Evolutionary conservation across 371 early-diverging fungal genomes (phyloP).

Genomic region (Gilbertella persicaria): DNA sequence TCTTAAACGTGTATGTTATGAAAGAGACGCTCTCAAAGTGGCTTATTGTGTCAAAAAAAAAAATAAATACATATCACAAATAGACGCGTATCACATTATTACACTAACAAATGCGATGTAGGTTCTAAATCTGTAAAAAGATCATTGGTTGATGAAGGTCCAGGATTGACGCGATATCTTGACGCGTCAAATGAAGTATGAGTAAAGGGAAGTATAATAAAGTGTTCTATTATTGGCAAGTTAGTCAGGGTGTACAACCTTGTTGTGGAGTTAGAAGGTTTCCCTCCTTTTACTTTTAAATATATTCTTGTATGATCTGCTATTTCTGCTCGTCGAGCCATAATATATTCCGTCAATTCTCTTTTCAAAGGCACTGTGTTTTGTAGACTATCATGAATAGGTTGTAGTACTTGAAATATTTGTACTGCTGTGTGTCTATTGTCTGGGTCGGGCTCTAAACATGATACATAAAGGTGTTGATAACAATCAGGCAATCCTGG

Average conservation of each 20-base stretch:
- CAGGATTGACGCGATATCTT: too few relatives aligned
- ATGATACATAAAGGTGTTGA: slow-evolving; percentile 35
- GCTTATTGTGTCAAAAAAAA: too few relatives aligned
- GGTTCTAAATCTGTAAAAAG: too few relatives aligned
- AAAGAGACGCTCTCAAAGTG: too few relatives aligned
- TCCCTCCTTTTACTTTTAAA: slow-evolving; percentile 36
- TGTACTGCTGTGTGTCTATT: slow-evolving; percentile 42
- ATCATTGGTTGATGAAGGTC: too few relatives aligned
- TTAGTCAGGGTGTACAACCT: slow-evolving; percentile 48
- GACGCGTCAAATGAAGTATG: too few relatives aligned
- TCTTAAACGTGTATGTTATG: too few relatives aligned
- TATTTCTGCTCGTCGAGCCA: slow-evolving; percentile 42
- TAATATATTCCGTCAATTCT: slow-evolving; percentile 40
- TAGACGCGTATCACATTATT: too few relatives aligned
- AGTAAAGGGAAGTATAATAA: too few relatives aligned
- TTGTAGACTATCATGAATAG: slow-evolving; percentile 34
- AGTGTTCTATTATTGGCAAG: too few relatives aligned
- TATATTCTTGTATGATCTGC: slow-evolving; percentile 42
- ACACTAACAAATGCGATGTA: too few relatives aligned
- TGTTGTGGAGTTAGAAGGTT: slow-evolving; percentile 36
- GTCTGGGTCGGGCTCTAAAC: slow-evolving; percentile 42
- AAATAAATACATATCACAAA: too few relatives aligned
- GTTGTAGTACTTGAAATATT: slow-evolving; percentile 38
- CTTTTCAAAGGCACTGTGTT: slow-evolving; percentile 40
- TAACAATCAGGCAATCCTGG: slow-evolving; percentile 50